phyloP scores from a whole-genome alignment of 148 eudicot species.

The Tetragonia tetragonoides region DNA sequence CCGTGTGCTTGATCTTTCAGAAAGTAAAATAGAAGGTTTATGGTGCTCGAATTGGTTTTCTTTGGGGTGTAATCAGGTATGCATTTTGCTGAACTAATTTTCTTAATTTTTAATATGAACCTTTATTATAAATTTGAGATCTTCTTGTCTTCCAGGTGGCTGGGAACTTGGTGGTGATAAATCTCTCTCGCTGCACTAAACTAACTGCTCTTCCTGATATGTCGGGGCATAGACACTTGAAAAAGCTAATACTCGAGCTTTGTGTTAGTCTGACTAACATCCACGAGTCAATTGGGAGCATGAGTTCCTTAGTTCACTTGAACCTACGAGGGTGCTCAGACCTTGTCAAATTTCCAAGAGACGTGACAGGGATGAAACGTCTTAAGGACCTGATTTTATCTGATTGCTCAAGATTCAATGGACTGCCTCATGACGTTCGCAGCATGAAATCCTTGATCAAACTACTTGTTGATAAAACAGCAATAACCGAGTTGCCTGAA shows the following conservation, averaged over 20 bases:
- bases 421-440: conserved; percentile 40
- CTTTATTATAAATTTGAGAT: neutral
- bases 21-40: conserved; percentile 40
- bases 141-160: conserved; percentile 33
- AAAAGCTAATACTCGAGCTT: conserved; percentile 48
- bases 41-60: conserved; percentile 34
- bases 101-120: neutral
- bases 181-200: conserved; percentile 38
- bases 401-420: conserved; percentile 41
- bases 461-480: conserved; percentile 42
- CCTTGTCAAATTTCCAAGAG: conserved; percentile 45
- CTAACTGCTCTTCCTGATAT: conserved; percentile 56
- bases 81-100: neutral
- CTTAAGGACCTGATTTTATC: conserved; percentile 51
- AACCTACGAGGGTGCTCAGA: conserved; percentile 42
- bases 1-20: conserved; percentile 58
- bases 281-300: conserved; percentile 51
- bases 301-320: conserved; percentile 40
- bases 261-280: conserved; percentile 43
- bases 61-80: conserved; percentile 37
- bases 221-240: conserved; percentile 39
- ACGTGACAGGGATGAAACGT: conserved; percentile 51
- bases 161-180: conserved; percentile 50
- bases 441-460: conserved; percentile 43
- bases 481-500: conserved; percentile 40